Evolutionary conservation across 2,329 filamentous ascomycete genomes (phyloP).

Genomic region (Neonectria faginata): DNA sequence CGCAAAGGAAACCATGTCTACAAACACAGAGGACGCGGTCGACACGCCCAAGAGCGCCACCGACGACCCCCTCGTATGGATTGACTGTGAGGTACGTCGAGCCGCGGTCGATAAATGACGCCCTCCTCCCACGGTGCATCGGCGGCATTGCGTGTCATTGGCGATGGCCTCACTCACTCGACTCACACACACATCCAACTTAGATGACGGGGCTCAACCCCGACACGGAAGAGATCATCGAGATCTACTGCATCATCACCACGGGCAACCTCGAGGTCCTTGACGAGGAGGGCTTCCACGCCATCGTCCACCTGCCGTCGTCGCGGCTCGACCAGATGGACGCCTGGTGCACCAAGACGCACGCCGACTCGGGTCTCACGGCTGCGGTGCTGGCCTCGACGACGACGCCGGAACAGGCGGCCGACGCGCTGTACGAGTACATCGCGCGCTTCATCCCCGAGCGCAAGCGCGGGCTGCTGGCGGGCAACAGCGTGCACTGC

Average conservation of each 20-base stretch:
- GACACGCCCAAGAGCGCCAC: slow-evolving; percentile 44
- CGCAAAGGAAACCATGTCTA: slow-evolving; percentile 31
- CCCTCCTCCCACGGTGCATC: not conserved
- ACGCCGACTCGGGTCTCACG: slow-evolving; percentile 84
- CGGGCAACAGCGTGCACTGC: slow-evolving; percentile 93
- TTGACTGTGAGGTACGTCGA: slow-evolving; percentile 72
- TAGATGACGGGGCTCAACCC: slow-evolving; percentile 87
- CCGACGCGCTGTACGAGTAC: slow-evolving; percentile 79
- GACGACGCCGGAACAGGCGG: slow-evolving; percentile 78
- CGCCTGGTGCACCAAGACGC: slow-evolving; percentile 87
- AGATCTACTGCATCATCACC: slow-evolving; percentile 93
- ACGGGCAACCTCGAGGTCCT: slow-evolving; percentile 81
- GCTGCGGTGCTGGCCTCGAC: slow-evolving; percentile 78
- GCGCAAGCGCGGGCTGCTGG: slow-evolving; percentile 76
- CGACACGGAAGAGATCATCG: slow-evolving; percentile 85
- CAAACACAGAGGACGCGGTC: slow-evolving; percentile 27
- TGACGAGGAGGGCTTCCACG: slow-evolving; percentile 82
- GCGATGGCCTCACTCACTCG: slow-evolving; percentile 4
- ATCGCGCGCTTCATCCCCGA: slow-evolving; percentile 78
- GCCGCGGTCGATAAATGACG: slow-evolving; percentile 1
- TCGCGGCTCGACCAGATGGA: slow-evolving; percentile 82
- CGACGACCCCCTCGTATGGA: slow-evolving; percentile 81
- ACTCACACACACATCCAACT: slow-evolving; percentile 29
- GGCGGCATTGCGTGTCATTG: not conserved
- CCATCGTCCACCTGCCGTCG: slow-evolving; percentile 78